A percentile compares a stretch with the other conserved stretches of the same genome.
Evolutionary conservation across 495 filamentous ascomycete species (phyloP).

Genomic region (Pyrenopolyporus hunteri): DNA sequence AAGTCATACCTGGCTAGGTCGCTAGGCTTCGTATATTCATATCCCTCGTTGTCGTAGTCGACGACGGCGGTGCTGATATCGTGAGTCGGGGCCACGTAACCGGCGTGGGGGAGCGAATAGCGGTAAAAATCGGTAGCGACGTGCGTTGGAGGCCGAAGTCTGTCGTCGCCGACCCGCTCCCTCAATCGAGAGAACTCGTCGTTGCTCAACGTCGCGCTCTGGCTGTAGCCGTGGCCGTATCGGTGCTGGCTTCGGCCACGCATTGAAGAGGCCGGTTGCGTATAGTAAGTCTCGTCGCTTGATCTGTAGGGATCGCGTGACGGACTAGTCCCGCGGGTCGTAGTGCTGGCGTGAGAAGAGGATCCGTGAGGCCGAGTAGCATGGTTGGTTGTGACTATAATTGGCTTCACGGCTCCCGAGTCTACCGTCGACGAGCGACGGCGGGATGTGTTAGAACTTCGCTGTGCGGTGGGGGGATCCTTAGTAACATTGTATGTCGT

Average conservation of each 20-base stretch:
- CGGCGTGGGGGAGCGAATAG: conserved; percentile 41
- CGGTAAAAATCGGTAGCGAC: conserved; percentile 48
- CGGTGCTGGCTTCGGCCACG: conserved; percentile 44
- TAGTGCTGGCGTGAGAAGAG: conserved; percentile 39
- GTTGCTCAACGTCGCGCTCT: conserved; percentile 48
- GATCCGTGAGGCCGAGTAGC: conserved; percentile 37
- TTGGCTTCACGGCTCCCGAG: conserved; percentile 47
- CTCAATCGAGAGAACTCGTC: conserved; percentile 53
- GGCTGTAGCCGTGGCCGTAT: conserved; percentile 37
- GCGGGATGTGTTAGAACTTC: conserved; percentile 47
- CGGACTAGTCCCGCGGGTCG: conserved; percentile 50
- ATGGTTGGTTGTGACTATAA: conserved; percentile 55
- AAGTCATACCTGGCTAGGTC: conserved; percentile 72
- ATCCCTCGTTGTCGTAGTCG: conserved; percentile 70
- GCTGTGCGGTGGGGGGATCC: conserved; percentile 45
- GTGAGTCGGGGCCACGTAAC: conserved; percentile 40
- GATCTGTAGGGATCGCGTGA: conserved; percentile 55
- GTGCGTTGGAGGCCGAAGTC: conserved; percentile 40
- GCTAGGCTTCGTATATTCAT: conserved; percentile 73
- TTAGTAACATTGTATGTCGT: conserved; percentile 57
- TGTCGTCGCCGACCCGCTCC: conserved; percentile 52
- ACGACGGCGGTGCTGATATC: conserved; percentile 48
- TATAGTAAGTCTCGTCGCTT: conserved; percentile 58
- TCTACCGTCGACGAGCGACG: conserved; percentile 50
- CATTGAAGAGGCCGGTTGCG: conserved; percentile 58